Conservation (phyloP, 352 stramenopile genomes). For the Phytophthora litchii region DNA sequence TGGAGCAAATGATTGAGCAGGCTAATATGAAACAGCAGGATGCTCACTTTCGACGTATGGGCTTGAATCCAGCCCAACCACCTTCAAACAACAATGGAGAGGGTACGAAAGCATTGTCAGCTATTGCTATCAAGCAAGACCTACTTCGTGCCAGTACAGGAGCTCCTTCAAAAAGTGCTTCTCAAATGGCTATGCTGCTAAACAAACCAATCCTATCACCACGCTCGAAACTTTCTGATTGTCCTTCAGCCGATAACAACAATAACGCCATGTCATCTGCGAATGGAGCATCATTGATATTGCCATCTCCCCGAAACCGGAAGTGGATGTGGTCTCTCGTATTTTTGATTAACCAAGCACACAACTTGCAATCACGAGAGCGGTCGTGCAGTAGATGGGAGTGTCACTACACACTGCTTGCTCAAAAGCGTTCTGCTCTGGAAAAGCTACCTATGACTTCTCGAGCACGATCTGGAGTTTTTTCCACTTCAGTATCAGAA, state of each 20-base stretch:
- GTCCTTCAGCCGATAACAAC: background rate
- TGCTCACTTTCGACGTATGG: constrained; percentile 22
- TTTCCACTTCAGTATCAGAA: background rate
- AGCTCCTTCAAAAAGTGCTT: constrained; percentile 38
- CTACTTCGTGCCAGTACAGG: constrained; percentile 28
- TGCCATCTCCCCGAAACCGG: constrained; percentile 39
- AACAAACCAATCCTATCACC: constrained; percentile 57
- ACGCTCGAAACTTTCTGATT: constrained; percentile 33
- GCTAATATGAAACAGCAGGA: constrained; percentile 42
- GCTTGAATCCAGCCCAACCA: background rate
- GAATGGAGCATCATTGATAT: constrained; percentile 9
- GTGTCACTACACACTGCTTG: constrained; percentile 69
- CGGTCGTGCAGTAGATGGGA: constrained; percentile 71
- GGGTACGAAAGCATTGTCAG: constrained; percentile 4
- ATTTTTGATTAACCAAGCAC: constrained; percentile 63
- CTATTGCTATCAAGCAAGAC: constrained; percentile 37
- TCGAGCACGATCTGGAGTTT: constrained; percentile 4
- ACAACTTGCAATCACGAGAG: constrained; percentile 65
- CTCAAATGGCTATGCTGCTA: constrained; percentile 55
- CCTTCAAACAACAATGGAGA: constrained; percentile 13
- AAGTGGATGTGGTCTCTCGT: constrained; percentile 57
- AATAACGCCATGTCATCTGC: background rate
- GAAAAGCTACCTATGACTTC: constrained; percentile 32
- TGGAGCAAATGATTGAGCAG: constrained; percentile 74
- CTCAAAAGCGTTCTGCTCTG: constrained; percentile 61